Conservation (phyloP, 164 flowering plant genomes). For the Aristolochia fimbriata region DNA sequence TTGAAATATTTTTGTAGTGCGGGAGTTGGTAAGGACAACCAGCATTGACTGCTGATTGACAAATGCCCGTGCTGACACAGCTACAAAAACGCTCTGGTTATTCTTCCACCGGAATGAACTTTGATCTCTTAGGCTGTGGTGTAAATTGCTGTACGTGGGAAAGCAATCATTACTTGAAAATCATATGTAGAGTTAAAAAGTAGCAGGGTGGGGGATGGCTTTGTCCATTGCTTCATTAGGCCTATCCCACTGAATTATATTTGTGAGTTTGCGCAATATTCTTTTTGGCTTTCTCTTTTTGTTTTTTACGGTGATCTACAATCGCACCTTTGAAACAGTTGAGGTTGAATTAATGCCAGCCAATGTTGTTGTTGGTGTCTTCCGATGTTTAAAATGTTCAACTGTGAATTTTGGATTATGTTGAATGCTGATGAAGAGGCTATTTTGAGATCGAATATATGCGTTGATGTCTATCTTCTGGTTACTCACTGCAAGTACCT, state of each 20-base stretch:
- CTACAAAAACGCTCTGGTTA: no score
- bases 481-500: no score
- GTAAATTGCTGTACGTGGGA: slow-evolving; percentile 10
- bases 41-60: background rate
- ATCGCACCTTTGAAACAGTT: no score
- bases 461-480: no score
- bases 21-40: background rate
- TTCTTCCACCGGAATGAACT: no score
- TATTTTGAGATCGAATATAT: no score
- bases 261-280: background rate
- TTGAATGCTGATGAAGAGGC: no score
- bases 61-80: no score
- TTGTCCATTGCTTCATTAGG: slow-evolving; percentile 3
- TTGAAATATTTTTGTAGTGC: background rate
- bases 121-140: background rate
- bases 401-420: no score
- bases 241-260: background rate
- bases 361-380: background rate
- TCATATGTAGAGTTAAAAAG: slow-evolving; percentile 11
- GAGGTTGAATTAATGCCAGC: slow-evolving; percentile 2
- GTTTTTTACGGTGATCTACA: no score
- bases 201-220: slow-evolving; percentile 10
- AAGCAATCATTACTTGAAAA: slow-evolving; percentile 6
- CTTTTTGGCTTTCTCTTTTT: no score
- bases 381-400: background rate